Evolutionary conservation across 2,329 filamentous ascomycete genomes (phyloP).

Genomic region (Cytospora mali): DNA sequence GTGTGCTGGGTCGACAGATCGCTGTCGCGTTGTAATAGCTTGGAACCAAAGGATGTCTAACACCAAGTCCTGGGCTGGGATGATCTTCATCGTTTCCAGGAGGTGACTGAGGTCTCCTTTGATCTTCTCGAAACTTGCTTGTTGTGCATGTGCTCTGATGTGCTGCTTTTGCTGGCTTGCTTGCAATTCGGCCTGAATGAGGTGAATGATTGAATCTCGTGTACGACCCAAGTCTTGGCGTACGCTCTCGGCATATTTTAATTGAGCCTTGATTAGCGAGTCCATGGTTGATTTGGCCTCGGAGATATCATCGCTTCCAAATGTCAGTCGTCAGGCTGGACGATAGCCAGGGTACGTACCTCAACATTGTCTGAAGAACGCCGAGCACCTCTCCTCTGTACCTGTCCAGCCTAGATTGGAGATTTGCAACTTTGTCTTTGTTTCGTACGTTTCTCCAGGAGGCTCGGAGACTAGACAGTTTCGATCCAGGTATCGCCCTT

Average conservation of each 20-base stretch:
- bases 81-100: background rate
- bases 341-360: background rate
- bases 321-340: background rate
- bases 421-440: background rate
- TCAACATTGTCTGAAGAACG: constrained; percentile 1
- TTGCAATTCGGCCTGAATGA: background rate
- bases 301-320: constrained; percentile 9
- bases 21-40: background rate
- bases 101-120: background rate
- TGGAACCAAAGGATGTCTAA: constrained; percentile 1
- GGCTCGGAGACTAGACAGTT: background rate
- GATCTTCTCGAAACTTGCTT: background rate
- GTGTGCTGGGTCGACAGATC: constrained; percentile 3
- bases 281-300: background rate
- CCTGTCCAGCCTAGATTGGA: background rate
- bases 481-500: background rate
- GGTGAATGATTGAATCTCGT: background rate
- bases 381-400: constrained; percentile 6
- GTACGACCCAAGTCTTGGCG: background rate
- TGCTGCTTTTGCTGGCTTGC: background rate
- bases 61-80: background rate
- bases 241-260: background rate
- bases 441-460: background rate
- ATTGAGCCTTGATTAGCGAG: background rate
- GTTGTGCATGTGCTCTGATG: background rate